Evolutionary conservation across 129 eudicot species (phyloP), one percentile per base, ranked within the genome.

Genomic region (Centella asiatica): DNA sequence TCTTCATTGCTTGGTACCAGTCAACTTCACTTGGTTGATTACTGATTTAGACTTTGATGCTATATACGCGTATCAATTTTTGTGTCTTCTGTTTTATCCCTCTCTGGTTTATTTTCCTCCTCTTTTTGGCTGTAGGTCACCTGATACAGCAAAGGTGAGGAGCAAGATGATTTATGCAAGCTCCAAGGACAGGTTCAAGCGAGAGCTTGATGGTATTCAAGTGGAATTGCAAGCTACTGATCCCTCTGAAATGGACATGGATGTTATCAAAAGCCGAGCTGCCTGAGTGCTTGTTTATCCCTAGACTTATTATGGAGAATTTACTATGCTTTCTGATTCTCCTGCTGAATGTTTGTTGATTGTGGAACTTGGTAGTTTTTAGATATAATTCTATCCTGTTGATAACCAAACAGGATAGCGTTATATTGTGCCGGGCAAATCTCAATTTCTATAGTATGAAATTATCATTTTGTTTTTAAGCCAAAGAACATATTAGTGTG

Each of bases 81-180:
- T 14, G 25, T 12, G 48, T 12, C 11, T 28, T 26, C 1, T 14
- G 8, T 65, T 1, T 18, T 19, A 25, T 58, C 20, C 25, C 13
- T 69, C n/a, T 68, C 48, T 9, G 2, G 26, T 13, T 9, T 28
- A 22, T 29, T 32, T 8, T 15, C 7, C 10, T 66, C 36, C 15
- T 22, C 22, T 33, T 26, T 39, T 24, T 36, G 24, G 14, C n/a
- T 49, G 59, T 46, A 69, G 74, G 74, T 69, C 74, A 2, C 74
- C 74, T 8, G 74, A 69, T 48, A 33, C 67, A 18, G 53, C 74
- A 33, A 47, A 40, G 55, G 73, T 69, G 46, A 69, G 73, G 33
- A 69, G 72, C 65, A 67, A 67, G 63, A 67, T 67, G 72, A 67
- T 67, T 44, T 67, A 67, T 44, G 72, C 72, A 15, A 67, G 72